Evolutionary conservation across 2,329 filamentous ascomycete genomes (phyloP).

Genomic region (Diaporthe aspalathi): DNA sequence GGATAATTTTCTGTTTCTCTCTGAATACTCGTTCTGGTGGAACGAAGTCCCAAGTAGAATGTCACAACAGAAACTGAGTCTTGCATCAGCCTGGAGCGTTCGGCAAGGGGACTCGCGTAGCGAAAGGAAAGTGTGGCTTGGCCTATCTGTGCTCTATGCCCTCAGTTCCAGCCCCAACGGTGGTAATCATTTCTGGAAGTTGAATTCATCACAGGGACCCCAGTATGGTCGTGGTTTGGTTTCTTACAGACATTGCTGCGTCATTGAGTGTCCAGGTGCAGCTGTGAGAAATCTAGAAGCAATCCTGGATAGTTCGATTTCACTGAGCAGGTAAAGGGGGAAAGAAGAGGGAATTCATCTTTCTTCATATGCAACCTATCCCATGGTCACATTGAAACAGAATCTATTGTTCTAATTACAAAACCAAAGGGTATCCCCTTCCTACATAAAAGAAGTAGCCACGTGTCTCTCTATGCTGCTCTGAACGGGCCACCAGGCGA

Average conservation of each 20-base stretch:
- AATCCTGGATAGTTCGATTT: too few relatives aligned
- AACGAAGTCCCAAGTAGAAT: background rate
- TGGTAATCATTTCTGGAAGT: background rate
- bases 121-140: background rate
- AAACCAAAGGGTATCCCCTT: background rate
- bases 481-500: conserved; percentile 23
- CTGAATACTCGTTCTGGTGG: too few relatives aligned
- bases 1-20: background rate
- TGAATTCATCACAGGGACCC: too few relatives aligned
- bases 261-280: background rate
- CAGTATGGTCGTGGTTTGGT: too few relatives aligned
- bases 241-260: background rate
- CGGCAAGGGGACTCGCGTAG: too few relatives aligned
- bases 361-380: background rate
- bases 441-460: background rate
- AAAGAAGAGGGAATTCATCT: too few relatives aligned
- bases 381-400: background rate
- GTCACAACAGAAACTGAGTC: background rate
- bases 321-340: background rate
- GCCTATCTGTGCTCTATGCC: too few relatives aligned
- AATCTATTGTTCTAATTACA: conserved; percentile 28
- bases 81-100: too few relatives aligned
- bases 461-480: background rate
- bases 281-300: background rate
- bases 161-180: background rate